Evolutionary conservation across 1,139 yeast genomes (phyloP), one percentile per base, ranked within the genome.

Genomic region (Groenewaldozyma sp.): DNA sequence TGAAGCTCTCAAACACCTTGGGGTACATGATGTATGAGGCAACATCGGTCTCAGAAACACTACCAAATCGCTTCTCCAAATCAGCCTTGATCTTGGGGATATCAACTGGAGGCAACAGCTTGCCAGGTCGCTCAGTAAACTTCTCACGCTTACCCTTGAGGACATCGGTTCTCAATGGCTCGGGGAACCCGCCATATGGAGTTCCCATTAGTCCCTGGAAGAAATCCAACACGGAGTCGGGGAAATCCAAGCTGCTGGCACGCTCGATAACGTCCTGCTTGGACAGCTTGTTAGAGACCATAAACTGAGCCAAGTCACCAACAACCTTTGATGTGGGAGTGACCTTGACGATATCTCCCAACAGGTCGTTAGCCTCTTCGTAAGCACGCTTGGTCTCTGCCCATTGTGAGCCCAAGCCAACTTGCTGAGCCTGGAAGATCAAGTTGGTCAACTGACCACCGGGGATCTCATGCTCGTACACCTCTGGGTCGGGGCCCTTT

Each of bases 181-280:
- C 99, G 40, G 98, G 98, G 94, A 93, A 91, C 5, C 99, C 99
- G 52, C 98, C 98, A 60, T 84, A 87, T 54, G 99, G 99, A 55
- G 91, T 91, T 60, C 99, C 99, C 87, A 93, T 91, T 59, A 91
- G 74, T 54, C 99, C 99, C 70, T 93, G 95, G 76, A 91, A 87
- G 73, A 91, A 91, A 67, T 93, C 98, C 60, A 91, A 74, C 26
- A 91, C 95, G 14, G 97, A 88, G 58, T 82, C 96, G 44, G 99
- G 99, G 94, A 91, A 91, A 65, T 91, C 97, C 55, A 91, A 75
- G 52, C 86, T 86, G 38, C 76, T 68, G 2, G 98, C 98, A 57
- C 91, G 75, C 59, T 81, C 82, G 61, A 70, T 70, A 45, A 93
- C 94, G 58, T 91, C 99, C 56, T 82, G 86, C 42, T 82, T 71